phyloP scores from a whole-genome alignment of 208 protist genomes.

The Porcisia deanei region DNA sequence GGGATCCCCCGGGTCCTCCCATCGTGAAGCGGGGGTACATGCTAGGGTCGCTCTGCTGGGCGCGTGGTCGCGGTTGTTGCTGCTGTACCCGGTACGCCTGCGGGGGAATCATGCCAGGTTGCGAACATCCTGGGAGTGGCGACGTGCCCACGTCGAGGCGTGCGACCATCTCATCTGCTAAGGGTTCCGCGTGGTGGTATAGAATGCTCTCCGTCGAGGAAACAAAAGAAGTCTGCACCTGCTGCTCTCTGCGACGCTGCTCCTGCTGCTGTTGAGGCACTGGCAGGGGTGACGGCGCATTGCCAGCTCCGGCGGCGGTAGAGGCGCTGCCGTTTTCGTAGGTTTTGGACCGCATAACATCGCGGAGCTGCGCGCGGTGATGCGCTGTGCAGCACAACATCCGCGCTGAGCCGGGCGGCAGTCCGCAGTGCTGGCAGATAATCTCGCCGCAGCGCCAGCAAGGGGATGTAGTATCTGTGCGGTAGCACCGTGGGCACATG shows the following conservation, averaged over 20 bases:
- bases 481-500: slow-evolving; percentile 45
- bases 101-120: slow-evolving; percentile 15
- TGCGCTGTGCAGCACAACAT: slow-evolving; percentile 47
- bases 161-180: neutral
- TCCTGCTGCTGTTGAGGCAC: slow-evolving; percentile 2
- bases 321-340: neutral
- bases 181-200: neutral
- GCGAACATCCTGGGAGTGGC: slow-evolving; percentile 3
- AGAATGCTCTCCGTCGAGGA: neutral
- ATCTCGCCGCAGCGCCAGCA: slow-evolving; percentile 49
- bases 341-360: slow-evolving; percentile 7
- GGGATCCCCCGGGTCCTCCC: neutral
- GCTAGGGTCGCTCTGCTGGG: neutral
- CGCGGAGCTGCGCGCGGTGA: slow-evolving; percentile 28
- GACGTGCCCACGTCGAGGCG: slow-evolving; percentile 23
- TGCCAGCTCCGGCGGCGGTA: neutral
- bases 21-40: neutral
- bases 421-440: slow-evolving; percentile 62
- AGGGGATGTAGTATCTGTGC: slow-evolving; percentile 41
- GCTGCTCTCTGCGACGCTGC: slow-evolving; percentile 15
- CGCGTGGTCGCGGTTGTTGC: neutral
- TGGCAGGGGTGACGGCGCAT: neutral
- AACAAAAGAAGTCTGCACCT: slow-evolving; percentile 31
- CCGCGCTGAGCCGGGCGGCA: slow-evolving; percentile 17
- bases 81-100: slow-evolving; percentile 14